These are phyloP conservation scores for Coemansia sp. DNA, from an alignment of 192 early-diverging fungal genomes.

Conservation along the genomic window DNA sequence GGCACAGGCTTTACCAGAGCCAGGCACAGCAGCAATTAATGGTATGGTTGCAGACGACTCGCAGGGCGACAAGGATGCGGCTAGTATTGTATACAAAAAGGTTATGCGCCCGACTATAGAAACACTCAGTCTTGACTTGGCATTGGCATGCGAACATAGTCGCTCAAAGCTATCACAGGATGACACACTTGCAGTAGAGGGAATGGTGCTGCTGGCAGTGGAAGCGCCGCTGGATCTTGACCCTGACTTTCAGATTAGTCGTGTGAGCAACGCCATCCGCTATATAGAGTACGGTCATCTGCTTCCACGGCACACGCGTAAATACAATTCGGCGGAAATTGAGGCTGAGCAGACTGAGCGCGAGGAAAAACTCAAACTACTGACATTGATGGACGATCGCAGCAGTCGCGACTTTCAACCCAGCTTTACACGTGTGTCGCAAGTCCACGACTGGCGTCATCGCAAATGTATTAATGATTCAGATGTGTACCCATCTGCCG, in stretches of 20 bases:
- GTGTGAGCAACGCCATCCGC: slow-evolving; percentile 66
- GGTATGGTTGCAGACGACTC: slow-evolving; percentile 5
- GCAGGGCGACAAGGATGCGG: not conserved
- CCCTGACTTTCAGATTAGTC: slow-evolving; percentile 66
- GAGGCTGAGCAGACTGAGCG: slow-evolving; percentile 68
- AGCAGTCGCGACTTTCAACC: slow-evolving; percentile 60
- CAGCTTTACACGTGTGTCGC: slow-evolving; percentile 68
- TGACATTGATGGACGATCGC: slow-evolving; percentile 68
- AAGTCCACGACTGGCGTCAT: slow-evolving; percentile 69
- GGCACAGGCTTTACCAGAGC: not conserved
- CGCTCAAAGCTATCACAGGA: slow-evolving; percentile 54
- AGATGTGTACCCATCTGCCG: slow-evolving; percentile 46
- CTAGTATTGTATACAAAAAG: slow-evolving; percentile 26
- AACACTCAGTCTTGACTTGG: slow-evolving; percentile 40
- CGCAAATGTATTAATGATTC: slow-evolving; percentile 59
- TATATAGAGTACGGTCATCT: slow-evolving; percentile 57
- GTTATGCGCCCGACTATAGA: slow-evolving; percentile 52
- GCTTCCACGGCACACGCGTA: slow-evolving; percentile 60
- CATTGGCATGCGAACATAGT: slow-evolving; percentile 37
- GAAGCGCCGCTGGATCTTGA: slow-evolving; percentile 69
- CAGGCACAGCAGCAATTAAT: slow-evolving; percentile 6
- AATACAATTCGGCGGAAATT: slow-evolving; percentile 69
- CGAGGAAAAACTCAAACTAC: slow-evolving; percentile 65
- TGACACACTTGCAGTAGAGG: slow-evolving; percentile 63
- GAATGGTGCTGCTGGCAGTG: slow-evolving; percentile 63